Evolutionary conservation across 495 filamentous ascomycete species (phyloP), one percentile per base, ranked within the genome.

Genomic region (Daldinia vernicosa): DNA sequence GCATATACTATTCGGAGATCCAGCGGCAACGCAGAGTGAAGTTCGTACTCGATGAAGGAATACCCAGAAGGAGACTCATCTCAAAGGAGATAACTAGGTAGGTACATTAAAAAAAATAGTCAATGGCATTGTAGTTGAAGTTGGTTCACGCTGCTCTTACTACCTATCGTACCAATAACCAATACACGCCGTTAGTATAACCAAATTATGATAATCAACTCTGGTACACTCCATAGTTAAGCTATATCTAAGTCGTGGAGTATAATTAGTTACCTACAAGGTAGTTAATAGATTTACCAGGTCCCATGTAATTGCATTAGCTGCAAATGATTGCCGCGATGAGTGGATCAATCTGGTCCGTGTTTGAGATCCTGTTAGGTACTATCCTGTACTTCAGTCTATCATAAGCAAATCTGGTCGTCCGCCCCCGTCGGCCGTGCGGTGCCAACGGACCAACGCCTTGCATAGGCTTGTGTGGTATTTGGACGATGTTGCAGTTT

Each of bases 361-460:
- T 22, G 43, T 47, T 47, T 47, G 1, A 22, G 43, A 47, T 47
- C 22, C 19, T 35, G 2, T 35, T 35, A 35, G 11, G 12, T 14
- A 14, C 12, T 14, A 47, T 47, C 22, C 43, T 47, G 8, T 11
- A 24, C 4, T 47, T 11, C 22, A 17, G 40, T 45, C 40, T 45
- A 45, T 22, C 40, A 45, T 45, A 45, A 45, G 40, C 8, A 45
- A 19, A 45, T 45, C 43, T 47, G 43, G 19, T 47, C 43, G 17
- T 24, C 43, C 43, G 43, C 43, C 43, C 19, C 43, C 43, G 43
- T 47, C 43, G 43, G 43, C 43, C 43, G 43, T 47, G 43, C 43
- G 43, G 43, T 12, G 43, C 43, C 43, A 47, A 47, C 43, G 43
- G 43, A 47, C 17, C 19, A 22, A 22, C 19, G 9, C 19, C 8